Percentiles rank a stretch among this genome's conserved stretches.
These are phyloP conservation scores for Coprinellus aureogranulatus DNA, from an alignment of 768 basidiomycete species.

Conservation along the genomic window DNA sequence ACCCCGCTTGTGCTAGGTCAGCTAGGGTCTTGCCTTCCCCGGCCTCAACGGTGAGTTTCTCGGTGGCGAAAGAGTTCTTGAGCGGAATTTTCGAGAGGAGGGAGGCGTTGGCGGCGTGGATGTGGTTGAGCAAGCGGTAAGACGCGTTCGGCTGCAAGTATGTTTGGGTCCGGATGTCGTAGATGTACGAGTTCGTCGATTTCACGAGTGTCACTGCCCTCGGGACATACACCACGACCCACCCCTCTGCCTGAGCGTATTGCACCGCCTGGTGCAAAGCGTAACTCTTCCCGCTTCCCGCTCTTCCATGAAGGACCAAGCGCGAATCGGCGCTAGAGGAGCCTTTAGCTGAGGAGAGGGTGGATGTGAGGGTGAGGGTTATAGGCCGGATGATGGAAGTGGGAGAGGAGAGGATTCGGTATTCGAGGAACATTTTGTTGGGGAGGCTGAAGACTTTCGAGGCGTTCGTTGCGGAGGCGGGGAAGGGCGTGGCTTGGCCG, in stretches of 20 bases:
- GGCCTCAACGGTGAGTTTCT: constrained; percentile 45
- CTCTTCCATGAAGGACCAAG: constrained; percentile 64
- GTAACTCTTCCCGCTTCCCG: constrained; percentile 86
- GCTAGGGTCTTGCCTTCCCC: constrained; percentile 59
- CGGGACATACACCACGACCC: constrained; percentile 86
- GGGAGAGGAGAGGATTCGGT: constrained; percentile 65
- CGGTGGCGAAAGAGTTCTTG: constrained; percentile 37
- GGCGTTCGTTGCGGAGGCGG: constrained; percentile 43
- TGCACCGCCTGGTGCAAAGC: constrained; percentile 77
- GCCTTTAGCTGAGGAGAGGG: constrained; percentile 59
- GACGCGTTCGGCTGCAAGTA: constrained; percentile 72
- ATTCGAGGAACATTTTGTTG: constrained; percentile 69
- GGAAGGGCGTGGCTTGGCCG: constrained; percentile 48
- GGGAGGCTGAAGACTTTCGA: constrained; percentile 72
- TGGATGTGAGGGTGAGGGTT: no score
- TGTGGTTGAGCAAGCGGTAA: constrained; percentile 59
- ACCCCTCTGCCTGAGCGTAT: constrained; percentile 59
- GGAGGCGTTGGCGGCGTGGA: constrained; percentile 59
- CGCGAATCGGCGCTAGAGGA: constrained; percentile 52
- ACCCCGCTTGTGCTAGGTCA: constrained; percentile 48
- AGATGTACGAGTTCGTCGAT: constrained; percentile 68
- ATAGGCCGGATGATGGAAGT: constrained; percentile 71
- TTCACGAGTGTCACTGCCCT: constrained; percentile 55
- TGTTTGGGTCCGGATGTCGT: constrained; percentile 72
- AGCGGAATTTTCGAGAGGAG: constrained; percentile 44